Evolutionary conservation across 2,329 filamentous ascomycete species (phyloP).

Genomic region (Cladosporium sp.): DNA sequence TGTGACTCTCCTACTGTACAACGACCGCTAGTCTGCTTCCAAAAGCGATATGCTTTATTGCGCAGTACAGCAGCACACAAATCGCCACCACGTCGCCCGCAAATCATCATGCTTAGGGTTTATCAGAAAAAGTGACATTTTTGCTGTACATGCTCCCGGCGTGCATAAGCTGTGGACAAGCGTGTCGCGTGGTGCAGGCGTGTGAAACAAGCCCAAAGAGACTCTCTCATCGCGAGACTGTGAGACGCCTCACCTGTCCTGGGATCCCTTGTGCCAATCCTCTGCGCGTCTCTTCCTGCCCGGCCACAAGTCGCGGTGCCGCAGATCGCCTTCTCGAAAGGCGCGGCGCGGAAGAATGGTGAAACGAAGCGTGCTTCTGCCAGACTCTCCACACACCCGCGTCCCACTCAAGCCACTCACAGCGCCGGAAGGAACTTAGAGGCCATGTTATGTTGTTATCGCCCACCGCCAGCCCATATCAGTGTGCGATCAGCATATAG

Average conservation of each 20-base stretch:
- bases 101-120: neutral
- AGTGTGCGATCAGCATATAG: constrained; percentile 16
- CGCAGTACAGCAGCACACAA: neutral
- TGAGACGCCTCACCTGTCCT: constrained; percentile 12
- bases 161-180: neutral
- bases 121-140: neutral
- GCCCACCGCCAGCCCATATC: neutral
- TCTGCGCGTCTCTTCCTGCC: neutral
- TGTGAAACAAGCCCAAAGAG: constrained; percentile 7
- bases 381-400: neutral
- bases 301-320: constrained; percentile 15
- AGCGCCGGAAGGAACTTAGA: neutral
- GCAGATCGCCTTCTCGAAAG: constrained; percentile 18
- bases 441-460: too few relatives aligned
- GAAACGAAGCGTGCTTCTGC: constrained; percentile 1
- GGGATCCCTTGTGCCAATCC: constrained; percentile 6
- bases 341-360: neutral
- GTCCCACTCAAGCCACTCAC: neutral
- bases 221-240: constrained; percentile 5
- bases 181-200: constrained; percentile 1
- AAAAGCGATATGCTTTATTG: neutral
- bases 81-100: neutral
- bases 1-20: neutral
- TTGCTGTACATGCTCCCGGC: neutral
- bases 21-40: neutral